phyloP scores from a whole-genome alignment of 257 asterid species.

The Salvia hispanica region DNA sequence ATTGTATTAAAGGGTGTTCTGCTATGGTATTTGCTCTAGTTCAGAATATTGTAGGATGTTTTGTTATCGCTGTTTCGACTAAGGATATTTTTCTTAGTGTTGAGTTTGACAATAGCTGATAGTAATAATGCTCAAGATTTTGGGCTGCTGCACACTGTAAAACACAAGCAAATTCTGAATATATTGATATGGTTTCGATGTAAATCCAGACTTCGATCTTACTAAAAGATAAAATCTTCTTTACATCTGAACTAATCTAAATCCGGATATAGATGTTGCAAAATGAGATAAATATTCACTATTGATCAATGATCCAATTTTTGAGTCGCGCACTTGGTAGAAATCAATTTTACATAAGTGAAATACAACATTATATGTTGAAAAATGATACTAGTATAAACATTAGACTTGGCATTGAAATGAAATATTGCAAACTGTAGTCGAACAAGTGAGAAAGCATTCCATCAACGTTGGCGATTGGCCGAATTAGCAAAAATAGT shows the following conservation, averaged over 20 bases:
- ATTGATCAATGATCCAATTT: not conserved
- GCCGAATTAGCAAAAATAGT: not conserved
- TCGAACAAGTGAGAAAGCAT: not conserved
- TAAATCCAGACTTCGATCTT: too few species aligned
- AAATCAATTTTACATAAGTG: not conserved
- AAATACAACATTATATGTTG: too few species aligned
- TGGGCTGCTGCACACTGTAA: not conserved
- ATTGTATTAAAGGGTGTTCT: constrained; percentile 34
- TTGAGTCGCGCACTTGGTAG: not conserved
- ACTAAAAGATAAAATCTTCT: not conserved
- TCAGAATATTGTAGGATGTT: constrained; percentile 43
- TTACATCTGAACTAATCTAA: not conserved
- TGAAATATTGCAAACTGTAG: too few species aligned
- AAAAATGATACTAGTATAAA: too few species aligned
- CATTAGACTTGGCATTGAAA: too few species aligned
- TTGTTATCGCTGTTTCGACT: constrained; percentile 23
- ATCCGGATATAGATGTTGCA: too few species aligned
- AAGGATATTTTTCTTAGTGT: constrained; percentile 11
- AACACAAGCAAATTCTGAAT: too few species aligned
- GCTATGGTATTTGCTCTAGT: constrained; percentile 31
- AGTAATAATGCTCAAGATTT: not conserved
- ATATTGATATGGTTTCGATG: not conserved
- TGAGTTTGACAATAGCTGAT: not conserved
- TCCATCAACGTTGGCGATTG: not conserved
- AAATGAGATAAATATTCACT: not conserved